A percentile compares a stretch with the other conserved stretches of the same genome.
Evolutionary conservation across 208 protist genomes (phyloP).

Genomic region (Leptomonas pyrrhocoris): DNA sequence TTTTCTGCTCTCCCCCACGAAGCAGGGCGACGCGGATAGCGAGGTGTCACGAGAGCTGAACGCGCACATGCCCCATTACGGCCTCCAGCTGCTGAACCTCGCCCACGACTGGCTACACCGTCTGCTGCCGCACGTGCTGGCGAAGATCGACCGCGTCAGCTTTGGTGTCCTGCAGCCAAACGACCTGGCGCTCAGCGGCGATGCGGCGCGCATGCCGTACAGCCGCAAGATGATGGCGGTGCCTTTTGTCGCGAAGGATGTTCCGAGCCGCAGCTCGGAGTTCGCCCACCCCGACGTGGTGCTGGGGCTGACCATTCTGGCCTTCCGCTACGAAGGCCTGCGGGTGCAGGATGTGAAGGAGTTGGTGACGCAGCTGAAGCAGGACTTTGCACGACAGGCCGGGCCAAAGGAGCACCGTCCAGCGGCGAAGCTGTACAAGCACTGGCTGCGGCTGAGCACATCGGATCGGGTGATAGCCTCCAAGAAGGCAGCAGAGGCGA

Average conservation of each 20-base stretch:
- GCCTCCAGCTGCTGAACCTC: slow-evolving; percentile 89
- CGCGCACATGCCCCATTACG: slow-evolving; percentile 39
- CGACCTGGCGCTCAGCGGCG: slow-evolving; percentile 61
- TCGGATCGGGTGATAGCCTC: slow-evolving; percentile 32
- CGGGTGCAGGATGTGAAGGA: slow-evolving; percentile 75
- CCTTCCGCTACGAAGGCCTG: slow-evolving; percentile 93
- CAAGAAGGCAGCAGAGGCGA: slow-evolving; percentile 5
- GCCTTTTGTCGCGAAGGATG: slow-evolving; percentile 96
- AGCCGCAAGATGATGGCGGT: slow-evolving; percentile 89
- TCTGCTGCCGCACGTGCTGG: slow-evolving; percentile 92
- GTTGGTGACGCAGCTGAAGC: slow-evolving; percentile 84
- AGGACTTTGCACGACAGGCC: slow-evolving; percentile 84
- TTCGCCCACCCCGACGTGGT: slow-evolving; percentile 96
- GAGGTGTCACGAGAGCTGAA: slow-evolving; percentile 37
- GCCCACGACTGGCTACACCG: slow-evolving; percentile 89
- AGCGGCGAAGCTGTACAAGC: slow-evolving; percentile 72
- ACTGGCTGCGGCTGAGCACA: slow-evolving; percentile 75
- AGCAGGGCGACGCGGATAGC: slow-evolving; percentile 24
- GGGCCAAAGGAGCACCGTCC: slow-evolving; percentile 90
- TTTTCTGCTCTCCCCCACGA: slow-evolving; percentile 37
- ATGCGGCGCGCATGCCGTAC: slow-evolving; percentile 63
- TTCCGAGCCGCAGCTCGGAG: slow-evolving; percentile 93
- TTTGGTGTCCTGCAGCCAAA: slow-evolving; percentile 87
- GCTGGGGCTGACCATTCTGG: slow-evolving; percentile 92
- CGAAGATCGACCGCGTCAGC: slow-evolving; percentile 94